Evolutionary conservation across 257 asterid species (phyloP).

Genomic region (Solanum okadae): DNA sequence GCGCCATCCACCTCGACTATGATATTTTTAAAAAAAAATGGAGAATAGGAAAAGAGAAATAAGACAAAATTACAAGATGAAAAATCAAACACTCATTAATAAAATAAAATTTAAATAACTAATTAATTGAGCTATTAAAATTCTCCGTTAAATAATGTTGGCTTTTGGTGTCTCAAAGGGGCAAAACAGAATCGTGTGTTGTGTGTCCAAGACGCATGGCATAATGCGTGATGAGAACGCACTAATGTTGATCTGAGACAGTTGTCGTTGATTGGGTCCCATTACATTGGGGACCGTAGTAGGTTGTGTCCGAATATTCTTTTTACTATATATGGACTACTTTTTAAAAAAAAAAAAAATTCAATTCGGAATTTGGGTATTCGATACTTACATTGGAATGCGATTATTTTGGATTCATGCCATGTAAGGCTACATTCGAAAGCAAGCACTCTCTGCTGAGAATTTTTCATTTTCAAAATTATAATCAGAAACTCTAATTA

Average conservation of each 20-base stretch:
- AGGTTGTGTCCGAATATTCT: background rate
- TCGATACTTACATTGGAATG: no score
- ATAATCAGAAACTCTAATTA: no score
- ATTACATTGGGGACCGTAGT: background rate
- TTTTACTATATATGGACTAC: background rate
- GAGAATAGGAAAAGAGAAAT: background rate
- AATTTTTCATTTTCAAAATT: no score
- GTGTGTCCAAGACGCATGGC: background rate
- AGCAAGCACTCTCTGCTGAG: no score
- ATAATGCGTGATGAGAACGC: background rate
- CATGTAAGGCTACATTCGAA: no score
- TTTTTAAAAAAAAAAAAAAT: no score
- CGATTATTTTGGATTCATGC: no score
- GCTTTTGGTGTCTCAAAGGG: background rate
- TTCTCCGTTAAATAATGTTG: background rate
- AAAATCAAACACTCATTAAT: background rate
- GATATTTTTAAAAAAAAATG: fast-evolving
- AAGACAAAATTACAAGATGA: background rate
- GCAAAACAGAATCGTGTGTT: background rate
- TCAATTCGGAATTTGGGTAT: no score
- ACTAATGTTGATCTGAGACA: background rate
- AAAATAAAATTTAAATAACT: background rate
- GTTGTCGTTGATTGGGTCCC: background rate
- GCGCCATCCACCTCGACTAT: background rate
- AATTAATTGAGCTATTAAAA: background rate